Conservation (phyloP, 2,329 filamentous ascomycete genomes). For the Cyphellophora attinorum region DNA sequence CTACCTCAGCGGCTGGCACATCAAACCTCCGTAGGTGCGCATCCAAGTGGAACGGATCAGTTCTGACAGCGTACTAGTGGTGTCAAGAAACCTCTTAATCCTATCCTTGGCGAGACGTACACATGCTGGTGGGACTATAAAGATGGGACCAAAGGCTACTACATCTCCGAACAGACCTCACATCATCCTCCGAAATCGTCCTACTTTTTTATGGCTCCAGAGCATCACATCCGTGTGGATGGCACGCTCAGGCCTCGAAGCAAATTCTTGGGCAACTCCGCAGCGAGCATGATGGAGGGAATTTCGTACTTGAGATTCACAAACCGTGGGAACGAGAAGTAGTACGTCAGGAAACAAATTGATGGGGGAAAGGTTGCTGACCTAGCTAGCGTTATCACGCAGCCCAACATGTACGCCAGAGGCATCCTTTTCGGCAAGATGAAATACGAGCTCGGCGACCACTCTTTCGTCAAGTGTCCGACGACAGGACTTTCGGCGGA, state of each 20-base stretch:
- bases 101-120: conserved; percentile 88
- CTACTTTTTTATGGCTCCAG: conserved; percentile 96
- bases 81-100: conserved; percentile 96
- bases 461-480: conserved; percentile 78
- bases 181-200: conserved; percentile 98
- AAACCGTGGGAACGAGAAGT: conserved; percentile 59
- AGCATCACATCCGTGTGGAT: conserved; percentile 89
- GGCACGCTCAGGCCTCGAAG: conserved; percentile 90
- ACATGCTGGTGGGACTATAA: conserved; percentile 92
- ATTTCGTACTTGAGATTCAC: conserved; percentile 76
- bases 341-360: conserved; percentile 69
- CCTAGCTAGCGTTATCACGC: conserved; percentile 65
- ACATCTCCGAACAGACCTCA: conserved; percentile 94
- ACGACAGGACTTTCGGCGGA: conserved; percentile 80
- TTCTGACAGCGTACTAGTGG: too few relatives aligned
- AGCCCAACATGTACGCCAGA: conserved; percentile 98
- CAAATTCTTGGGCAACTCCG: conserved; percentile 93
- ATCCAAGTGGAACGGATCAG: too few relatives aligned
- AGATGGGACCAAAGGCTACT: conserved; percentile 79
- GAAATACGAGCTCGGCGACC: conserved; percentile 80
- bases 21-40: conserved; percentile 75
- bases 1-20: conserved; percentile 97
- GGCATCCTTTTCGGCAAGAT: conserved; percentile 97
- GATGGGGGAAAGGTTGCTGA: conserved; percentile 43
- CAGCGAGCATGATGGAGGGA: conserved; percentile 96